Evolutionary conservation across 306 rosid species (phyloP), one percentile per base, ranked within the genome.

Genomic region (Purshia tridentata): DNA sequence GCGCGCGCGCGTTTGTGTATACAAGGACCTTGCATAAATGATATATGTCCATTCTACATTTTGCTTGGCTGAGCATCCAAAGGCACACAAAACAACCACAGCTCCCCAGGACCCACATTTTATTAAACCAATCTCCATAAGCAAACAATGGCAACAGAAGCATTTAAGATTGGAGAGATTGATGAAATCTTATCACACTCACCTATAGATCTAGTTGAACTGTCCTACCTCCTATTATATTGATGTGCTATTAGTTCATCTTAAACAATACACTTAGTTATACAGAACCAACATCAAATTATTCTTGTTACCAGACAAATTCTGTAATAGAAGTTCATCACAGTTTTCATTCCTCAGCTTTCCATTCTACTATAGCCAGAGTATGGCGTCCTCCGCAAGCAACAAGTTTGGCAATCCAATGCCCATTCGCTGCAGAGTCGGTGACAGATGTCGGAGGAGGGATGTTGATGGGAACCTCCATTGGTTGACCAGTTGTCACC

Each of bases 311-410:
- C 39, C 37, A 20, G 65, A 73, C 35, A 57, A 69, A 35, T 59
- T 63, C 29, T 78, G 70, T 16, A 57, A 20, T n/a, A 69, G 37
- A 12, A 63, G 6, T 7, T 29, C 12, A 69, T 77, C 72, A 81
- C 6, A 77, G 71, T 52, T 76, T 29, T 41, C 81, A 49, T 64
- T 87, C 87, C n/a, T 82, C 91, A 42, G 35, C 62, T 64, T 85
- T 75, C 97, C 96, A 89, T 75, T 91, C 88, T 42, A 87, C 97
- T 3, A 87, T 60, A 14, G 99, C 98, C 80, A 91, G 75, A 45
- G 99, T 91, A 84, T 91, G 98, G 80, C 99, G 96, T 67, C 99
- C 99, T 51, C 99, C 97, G 6, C 91, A 91, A 45, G 96, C 99
- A 37, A 95, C 96, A 1, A 90, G 91, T 77, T 95, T 90, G 19